A percentile compares a stretch with the other conserved stretches of the same genome.
Conservation (phyloP, 257 asterid species). For the Plantago ovata region DNA sequence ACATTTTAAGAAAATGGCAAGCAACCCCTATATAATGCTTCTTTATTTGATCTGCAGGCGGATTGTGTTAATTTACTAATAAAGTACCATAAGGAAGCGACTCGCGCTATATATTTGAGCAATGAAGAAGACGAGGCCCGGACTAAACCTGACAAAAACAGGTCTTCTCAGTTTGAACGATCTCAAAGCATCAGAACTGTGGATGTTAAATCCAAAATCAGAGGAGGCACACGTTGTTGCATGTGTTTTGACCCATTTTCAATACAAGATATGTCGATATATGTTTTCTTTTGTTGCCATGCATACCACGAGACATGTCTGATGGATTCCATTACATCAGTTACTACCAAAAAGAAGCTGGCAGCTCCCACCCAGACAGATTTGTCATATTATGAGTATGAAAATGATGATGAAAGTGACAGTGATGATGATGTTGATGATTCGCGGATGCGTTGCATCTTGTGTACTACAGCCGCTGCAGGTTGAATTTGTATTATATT, state of each 20-base stretch:
- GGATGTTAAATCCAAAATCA: conserved; percentile 74
- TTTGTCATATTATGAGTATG: conserved; percentile 47
- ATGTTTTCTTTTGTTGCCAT: conserved; percentile 88
- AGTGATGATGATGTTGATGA: conserved; percentile 43
- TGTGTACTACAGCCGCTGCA: conserved; percentile 94
- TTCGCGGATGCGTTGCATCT: conserved; percentile 73
- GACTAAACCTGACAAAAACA: conserved; percentile 39
- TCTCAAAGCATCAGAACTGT: conserved; percentile 45
- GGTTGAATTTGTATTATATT: conserved; percentile 36
- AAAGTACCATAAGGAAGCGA: conserved; percentile 92
- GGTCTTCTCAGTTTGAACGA: conserved; percentile 38
- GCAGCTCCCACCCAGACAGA: conserved; percentile 33
- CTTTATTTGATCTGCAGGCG: conserved; percentile 43
- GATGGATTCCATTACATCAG: conserved; percentile 60
- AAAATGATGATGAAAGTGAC: conserved; percentile 34
- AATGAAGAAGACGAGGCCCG: conserved; percentile 69
- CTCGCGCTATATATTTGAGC: conserved; percentile 69
- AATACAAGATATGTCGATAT: conserved; percentile 56
- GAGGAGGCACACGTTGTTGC: conserved; percentile 90
- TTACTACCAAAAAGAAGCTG: conserved; percentile 47
- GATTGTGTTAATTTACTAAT: conserved; percentile 84
- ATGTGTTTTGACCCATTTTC: conserved; percentile 91
- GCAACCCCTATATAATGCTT: neutral
- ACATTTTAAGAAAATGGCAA: neutral
- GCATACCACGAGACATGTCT: conserved; percentile 88